Percentiles rank a stretch among this genome's conserved stretches.
These are phyloP conservation scores for Bifiguratus adelaidae DNA, from an alignment of 192 early-diverging fungal genomes.

Conservation along the genomic window DNA sequence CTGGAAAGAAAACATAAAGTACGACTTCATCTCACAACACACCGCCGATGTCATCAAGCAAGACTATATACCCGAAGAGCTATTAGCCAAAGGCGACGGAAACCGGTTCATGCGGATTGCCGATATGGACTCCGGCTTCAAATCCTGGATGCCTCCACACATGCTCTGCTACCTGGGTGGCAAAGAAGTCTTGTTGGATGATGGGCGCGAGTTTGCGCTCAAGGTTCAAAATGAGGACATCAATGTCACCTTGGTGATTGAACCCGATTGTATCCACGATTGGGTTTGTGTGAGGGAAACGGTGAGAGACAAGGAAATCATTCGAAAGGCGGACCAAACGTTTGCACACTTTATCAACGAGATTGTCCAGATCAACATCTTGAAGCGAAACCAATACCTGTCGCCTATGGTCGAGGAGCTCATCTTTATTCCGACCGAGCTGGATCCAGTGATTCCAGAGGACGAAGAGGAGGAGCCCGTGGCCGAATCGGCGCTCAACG, in stretches of 20 bases:
- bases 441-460: too few species aligned
- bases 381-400: too few species aligned
- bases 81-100: conserved; percentile 1
- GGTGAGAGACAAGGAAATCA: conserved; percentile 17
- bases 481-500: too few species aligned
- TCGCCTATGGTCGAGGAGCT: too few species aligned
- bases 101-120: conserved; percentile 20
- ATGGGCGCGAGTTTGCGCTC: conserved; percentile 13
- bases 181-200: conserved; percentile 20
- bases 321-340: conserved; percentile 13
- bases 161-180: conserved; percentile 19
- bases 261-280: conserved; percentile 20
- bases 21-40: conserved; percentile 20
- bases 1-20: conserved; percentile 18
- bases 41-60: conserved; percentile 26
- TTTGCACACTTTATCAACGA: conserved; percentile 6
- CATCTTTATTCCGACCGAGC: too few species aligned
- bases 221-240: conserved; percentile 21
- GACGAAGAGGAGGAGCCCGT: too few species aligned
- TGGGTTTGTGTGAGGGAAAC: conserved; percentile 29
- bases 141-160: conserved; percentile 11
- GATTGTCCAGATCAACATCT: too few species aligned
- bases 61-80: conserved; percentile 13
- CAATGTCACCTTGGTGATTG: conserved; percentile 11
- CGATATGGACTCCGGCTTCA: conserved; percentile 19